phyloP scores from a whole-genome alignment of 164 flowering plant genomes.

The Litsea cubeba region DNA sequence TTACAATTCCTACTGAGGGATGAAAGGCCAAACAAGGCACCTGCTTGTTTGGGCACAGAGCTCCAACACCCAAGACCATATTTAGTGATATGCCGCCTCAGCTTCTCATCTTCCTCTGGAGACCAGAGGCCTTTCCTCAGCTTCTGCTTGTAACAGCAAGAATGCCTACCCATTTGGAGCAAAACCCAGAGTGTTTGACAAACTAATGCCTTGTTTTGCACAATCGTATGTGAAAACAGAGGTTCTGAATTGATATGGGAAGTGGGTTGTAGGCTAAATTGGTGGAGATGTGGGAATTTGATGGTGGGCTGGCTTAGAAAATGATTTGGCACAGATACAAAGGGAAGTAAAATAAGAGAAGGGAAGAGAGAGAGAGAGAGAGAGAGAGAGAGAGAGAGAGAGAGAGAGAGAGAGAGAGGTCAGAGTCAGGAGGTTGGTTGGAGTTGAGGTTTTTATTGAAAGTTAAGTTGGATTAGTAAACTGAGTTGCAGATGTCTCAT shows the following conservation, averaged over 20 bases:
- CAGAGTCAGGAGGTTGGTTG: conserved; percentile 24
- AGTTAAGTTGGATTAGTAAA: conserved; percentile 24
- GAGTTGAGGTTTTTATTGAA: conserved; percentile 15
- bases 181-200: not conserved
- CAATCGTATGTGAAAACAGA: not conserved
- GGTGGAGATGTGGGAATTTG: conserved; percentile 14
- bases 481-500: conserved; percentile 44
- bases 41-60: conserved; percentile 88
- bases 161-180: conserved; percentile 72
- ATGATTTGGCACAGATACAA: conserved; percentile 6
- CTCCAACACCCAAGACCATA: conserved; percentile 97
- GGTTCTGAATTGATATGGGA: conserved; percentile 3
- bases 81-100: conserved; percentile 66
- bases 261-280: conserved; percentile 4
- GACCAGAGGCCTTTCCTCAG: conserved; percentile 93
- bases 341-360: conserved; percentile 36
- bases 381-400: conserved; percentile 10
- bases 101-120: conserved; percentile 94
- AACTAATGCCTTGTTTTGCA: too few species aligned
- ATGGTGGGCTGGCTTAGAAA: conserved; percentile 10
- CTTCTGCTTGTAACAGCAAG: conserved; percentile 94
- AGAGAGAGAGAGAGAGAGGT: conserved; percentile 20
- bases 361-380: conserved; percentile 30
- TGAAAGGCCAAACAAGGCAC: conserved; percentile 20
- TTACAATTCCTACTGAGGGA: not conserved